These are phyloP conservation scores for Ustilago tritici DNA, from an alignment of 1,284 basidiomycete species.

Conservation along the genomic window DNA sequence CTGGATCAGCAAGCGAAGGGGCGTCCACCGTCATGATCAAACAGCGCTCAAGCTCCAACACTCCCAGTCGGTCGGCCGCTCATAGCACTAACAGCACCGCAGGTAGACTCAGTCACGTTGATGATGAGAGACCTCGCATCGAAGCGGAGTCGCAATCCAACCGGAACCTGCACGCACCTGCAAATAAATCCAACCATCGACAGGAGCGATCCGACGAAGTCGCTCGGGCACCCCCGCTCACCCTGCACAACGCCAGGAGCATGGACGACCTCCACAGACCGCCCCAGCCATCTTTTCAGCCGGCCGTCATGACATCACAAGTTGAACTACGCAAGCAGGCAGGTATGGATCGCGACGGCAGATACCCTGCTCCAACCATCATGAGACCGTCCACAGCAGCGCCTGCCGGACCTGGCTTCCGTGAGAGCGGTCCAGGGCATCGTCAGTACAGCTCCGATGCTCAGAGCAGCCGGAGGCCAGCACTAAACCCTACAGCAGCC, in stretches of 20 bases:
- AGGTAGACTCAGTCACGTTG: slow-evolving; percentile 23
- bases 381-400: slow-evolving; percentile 48
- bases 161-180: slow-evolving; percentile 18
- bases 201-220: slow-evolving; percentile 40
- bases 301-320: slow-evolving; percentile 26
- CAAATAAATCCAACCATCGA: slow-evolving; percentile 21
- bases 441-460: slow-evolving; percentile 52
- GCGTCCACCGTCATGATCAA: slow-evolving; percentile 19
- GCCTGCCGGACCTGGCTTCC: slow-evolving; percentile 25
- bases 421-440: slow-evolving; percentile 27
- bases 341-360: slow-evolving; percentile 44
- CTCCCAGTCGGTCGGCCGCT: slow-evolving; percentile 8
- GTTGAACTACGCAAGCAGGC: slow-evolving; percentile 40
- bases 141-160: slow-evolving; percentile 11
- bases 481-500: not conserved
- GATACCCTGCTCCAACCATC: slow-evolving; percentile 43
- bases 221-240: slow-evolving; percentile 18
- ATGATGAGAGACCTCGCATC: slow-evolving; percentile 20
- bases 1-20: slow-evolving; percentile 25
- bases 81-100: slow-evolving; percentile 8
- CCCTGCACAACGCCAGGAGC: slow-evolving; percentile 49
- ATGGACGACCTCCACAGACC: slow-evolving; percentile 53
- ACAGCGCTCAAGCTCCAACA: slow-evolving; percentile 37
- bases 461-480: slow-evolving; percentile 14
- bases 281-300: slow-evolving; percentile 16